Evolutionary conservation across 2,329 filamentous ascomycete species (phyloP), one percentile per base, ranked within the genome.

Genomic region (Fusarium robinianum): DNA sequence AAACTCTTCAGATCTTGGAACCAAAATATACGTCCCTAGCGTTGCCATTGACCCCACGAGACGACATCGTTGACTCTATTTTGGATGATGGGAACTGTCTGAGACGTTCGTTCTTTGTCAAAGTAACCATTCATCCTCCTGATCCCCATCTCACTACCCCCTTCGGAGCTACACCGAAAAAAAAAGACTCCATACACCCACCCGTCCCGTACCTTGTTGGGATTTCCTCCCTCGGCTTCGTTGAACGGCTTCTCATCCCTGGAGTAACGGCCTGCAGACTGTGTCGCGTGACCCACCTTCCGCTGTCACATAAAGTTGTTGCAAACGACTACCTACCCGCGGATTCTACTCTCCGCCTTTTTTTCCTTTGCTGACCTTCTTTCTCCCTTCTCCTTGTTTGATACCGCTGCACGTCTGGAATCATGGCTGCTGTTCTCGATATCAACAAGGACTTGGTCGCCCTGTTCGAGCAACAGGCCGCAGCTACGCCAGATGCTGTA

Each of bases 361-460:
- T 24, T 41, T 31, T 38, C 29, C 19, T 27, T 31, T 31, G 23
- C 44, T n/a, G n/a, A n/a, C 42, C 32, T 12, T 36, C 30, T 22
- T 15, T 18, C 37, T 43, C 35, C 41, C 24, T 23, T 32, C 22
- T 27, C 19, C 9, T 23, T 26, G 17, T 6, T 37, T 31, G 17
- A 43, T 33, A 44, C 31, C 25, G 22, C 25, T 25, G 40, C 40
- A 48, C 32, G 26, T 25, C 40, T 39, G 43, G 30, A 40, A 57
- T 49, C 42, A 88, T 87, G 83, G 64, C 83, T n/a, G n/a, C n/a
- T 29, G 65, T 85, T 60, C 78, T 92, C 61, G 86, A 91, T 67
- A 83, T 74, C 50, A 78, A 70, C 53, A 88, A 87, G 67, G 86
- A 91, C 68, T 72, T 91, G 46, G 81, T 84, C 34, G 81, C 85